These are phyloP conservation scores for Tolypocladium tundrense DNA, from an alignment of 2,329 filamentous ascomycete genomes.

Conservation along the genomic window DNA sequence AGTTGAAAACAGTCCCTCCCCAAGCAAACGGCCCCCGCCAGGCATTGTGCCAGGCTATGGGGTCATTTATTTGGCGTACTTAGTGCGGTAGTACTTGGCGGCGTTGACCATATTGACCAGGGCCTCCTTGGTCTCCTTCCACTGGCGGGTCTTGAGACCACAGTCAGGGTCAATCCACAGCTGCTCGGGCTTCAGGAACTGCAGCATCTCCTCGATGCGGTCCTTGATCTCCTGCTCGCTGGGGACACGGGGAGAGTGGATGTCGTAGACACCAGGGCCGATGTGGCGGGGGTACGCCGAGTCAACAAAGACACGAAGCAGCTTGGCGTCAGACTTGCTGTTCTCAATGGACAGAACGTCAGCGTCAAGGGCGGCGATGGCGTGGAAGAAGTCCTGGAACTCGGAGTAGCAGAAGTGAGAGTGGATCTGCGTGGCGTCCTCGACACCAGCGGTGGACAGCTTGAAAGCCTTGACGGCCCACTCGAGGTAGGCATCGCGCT, in stretches of 20 bases:
- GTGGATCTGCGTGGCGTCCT: conserved; percentile 98
- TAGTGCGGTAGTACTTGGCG: conserved; percentile 90
- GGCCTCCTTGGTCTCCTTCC: conserved; percentile 96
- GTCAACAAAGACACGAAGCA: conserved; percentile 96
- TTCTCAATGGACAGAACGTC: conserved; percentile 99
- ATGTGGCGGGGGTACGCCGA: conserved; percentile 97
- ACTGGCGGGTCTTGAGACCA: conserved; percentile 97
- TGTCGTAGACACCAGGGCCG: conserved; percentile 98
- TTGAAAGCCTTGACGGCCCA: conserved; percentile 99
- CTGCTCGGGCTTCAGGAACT: conserved; percentile 94
- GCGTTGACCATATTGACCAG: conserved; percentile 96
- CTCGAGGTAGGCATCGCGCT: conserved; percentile 91
- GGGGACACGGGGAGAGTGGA: conserved; percentile 97
- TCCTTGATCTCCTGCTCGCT: conserved; percentile 97
- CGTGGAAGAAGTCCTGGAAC: conserved; percentile 99
- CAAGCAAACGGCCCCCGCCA: not conserved
- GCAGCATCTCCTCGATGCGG: conserved; percentile 95
- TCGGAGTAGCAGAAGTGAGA: conserved; percentile 99
- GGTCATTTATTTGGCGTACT: conserved; percentile 57
- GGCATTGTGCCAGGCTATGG: not conserved
- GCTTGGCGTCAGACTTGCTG: conserved; percentile 99
- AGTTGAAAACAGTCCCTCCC: conserved; percentile 16
- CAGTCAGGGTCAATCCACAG: conserved; percentile 99
- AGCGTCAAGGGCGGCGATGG: conserved; percentile 93
- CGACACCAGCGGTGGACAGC: conserved; percentile 83